Percentiles rank a stretch among this genome's conserved stretches.
phyloP scores from a whole-genome alignment of 179 eudicot genomes.

The Beta lomatogona region DNA sequence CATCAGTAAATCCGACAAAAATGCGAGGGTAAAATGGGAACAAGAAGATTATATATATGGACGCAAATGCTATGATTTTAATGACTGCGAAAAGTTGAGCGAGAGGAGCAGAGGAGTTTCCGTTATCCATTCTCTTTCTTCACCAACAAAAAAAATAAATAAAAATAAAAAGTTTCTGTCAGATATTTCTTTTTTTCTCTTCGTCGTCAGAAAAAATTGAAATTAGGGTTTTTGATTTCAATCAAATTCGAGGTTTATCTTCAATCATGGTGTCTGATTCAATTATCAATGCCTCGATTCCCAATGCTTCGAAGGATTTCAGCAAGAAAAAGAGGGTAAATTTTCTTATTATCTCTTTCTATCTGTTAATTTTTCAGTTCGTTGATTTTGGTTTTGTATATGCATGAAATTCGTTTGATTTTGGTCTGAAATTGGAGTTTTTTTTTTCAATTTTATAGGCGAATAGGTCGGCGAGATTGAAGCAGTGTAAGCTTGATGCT shows the following conservation, averaged over 20 bases:
- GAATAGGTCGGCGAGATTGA: conserved; percentile 81
- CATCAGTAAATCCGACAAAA: background rate
- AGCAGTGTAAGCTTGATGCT: conserved; percentile 91
- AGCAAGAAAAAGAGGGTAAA: conserved; percentile 82
- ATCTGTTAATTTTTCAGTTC: background rate
- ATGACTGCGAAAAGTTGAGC: conserved; percentile 17
- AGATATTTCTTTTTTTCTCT: conserved; percentile 17
- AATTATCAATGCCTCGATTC: conserved; percentile 61
- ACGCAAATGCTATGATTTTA: background rate
- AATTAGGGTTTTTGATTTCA: conserved; percentile 46
- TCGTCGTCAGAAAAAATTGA: background rate
- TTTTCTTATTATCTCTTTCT: background rate
- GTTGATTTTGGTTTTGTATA: background rate
- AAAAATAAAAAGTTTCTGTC: background rate
- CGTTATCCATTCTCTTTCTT: conserved; percentile 34
- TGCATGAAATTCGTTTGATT: conserved; percentile 20
- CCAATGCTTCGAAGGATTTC: conserved; percentile 73
- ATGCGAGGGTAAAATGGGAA: conserved; percentile 2
- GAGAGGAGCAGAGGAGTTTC: conserved; percentile 48
- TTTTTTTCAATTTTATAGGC: conserved; percentile 40
- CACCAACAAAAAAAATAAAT: background rate
- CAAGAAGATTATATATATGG: conserved; percentile 13
- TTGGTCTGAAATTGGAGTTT: background rate
- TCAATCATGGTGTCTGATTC: conserved; percentile 72
- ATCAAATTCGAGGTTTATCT: conserved; percentile 25